Conservation (phyloP, 805 yeast genomes). For the Kuraishia ogatae region DNA sequence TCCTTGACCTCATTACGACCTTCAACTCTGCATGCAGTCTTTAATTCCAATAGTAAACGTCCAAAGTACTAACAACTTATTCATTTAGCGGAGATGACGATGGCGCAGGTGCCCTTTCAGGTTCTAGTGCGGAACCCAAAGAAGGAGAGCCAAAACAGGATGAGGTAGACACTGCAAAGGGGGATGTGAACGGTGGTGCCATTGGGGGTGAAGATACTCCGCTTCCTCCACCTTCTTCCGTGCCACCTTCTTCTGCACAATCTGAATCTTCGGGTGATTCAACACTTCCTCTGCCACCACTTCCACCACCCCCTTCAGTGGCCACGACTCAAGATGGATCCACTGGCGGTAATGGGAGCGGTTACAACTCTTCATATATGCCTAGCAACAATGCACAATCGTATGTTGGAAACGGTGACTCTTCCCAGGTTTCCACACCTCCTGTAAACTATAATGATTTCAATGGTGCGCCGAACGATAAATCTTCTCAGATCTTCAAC, state of each 20-base stretch:
- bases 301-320: slow-evolving; percentile 5
- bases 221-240: slow-evolving; percentile 11
- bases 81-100: not conserved
- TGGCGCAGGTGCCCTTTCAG: not conserved
- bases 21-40: too few species aligned
- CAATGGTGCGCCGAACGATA: not conserved
- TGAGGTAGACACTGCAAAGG: not conserved
- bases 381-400: not conserved
- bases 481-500: slow-evolving; percentile 26
- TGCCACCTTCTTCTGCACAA: slow-evolving; percentile 18
- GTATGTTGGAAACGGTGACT: not conserved
- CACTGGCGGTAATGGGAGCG: not conserved
- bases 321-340: not conserved
- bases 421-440: slow-evolving; percentile 1
- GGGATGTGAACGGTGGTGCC: not conserved
- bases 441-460: not conserved
- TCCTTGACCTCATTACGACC: too few species aligned
- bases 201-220: not conserved
- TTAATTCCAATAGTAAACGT: not conserved
- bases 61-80: not conserved
- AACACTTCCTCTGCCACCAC: slow-evolving; percentile 5
- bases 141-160: not conserved
- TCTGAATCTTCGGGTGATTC: slow-evolving; percentile 18
- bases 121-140: not conserved
- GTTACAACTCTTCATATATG: not conserved